phyloP scores from a whole-genome alignment of 2,329 filamentous ascomycete species.

The Cladobotryum mycophilum region DNA sequence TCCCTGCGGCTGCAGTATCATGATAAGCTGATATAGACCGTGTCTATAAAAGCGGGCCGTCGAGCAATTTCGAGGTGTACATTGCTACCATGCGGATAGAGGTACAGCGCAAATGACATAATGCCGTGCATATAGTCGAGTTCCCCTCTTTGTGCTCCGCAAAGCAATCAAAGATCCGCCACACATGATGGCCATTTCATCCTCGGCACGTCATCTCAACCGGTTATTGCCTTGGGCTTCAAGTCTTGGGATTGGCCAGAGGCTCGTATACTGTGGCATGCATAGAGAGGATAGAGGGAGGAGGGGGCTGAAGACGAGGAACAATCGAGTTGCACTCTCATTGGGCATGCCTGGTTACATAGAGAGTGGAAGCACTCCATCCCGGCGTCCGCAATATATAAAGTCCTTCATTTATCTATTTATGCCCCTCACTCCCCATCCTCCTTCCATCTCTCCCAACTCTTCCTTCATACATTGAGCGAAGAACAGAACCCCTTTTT shows the following conservation, averaged over 20 bases:
- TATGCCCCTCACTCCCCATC: background rate
- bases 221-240: background rate
- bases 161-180: too few species aligned
- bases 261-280: background rate
- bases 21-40: too few species aligned
- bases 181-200: background rate
- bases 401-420: background rate
- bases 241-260: background rate
- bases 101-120: background rate
- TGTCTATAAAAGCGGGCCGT: too few species aligned
- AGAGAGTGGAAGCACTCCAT: too few species aligned
- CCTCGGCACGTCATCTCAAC: background rate
- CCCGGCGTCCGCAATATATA: background rate
- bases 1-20: too few species aligned
- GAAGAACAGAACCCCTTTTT: background rate
- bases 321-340: too few species aligned
- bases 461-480: background rate
- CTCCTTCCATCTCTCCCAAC: background rate
- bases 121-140: background rate
- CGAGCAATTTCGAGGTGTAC: too few species aligned
- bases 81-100: too few species aligned
- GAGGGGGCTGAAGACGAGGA: background rate
- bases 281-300: background rate
- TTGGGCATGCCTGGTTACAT: too few species aligned
- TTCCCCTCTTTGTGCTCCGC: background rate